These are phyloP conservation scores for Ogataea minuta DNA, from an alignment of 805 yeast species.

Conservation along the genomic window DNA sequence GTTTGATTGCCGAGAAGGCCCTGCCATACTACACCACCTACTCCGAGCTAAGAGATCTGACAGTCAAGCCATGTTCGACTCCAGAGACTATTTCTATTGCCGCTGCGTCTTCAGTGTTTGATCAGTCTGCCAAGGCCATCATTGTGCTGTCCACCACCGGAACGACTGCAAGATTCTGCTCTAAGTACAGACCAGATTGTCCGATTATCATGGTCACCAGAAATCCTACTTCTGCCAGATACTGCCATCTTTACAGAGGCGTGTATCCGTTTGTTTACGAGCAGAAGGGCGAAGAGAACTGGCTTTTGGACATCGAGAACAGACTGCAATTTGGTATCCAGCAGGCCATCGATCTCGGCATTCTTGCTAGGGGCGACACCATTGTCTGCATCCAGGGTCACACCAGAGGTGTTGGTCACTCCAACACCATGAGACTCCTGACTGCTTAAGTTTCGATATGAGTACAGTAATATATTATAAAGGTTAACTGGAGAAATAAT, in stretches of 20 bases:
- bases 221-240: constrained; percentile 90
- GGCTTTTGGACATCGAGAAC: constrained; percentile 95
- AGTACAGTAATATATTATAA: constrained; percentile 4
- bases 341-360: constrained; percentile 83
- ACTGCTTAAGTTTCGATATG: constrained; percentile 47
- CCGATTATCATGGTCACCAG: constrained; percentile 98
- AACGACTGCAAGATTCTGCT: constrained; percentile 89
- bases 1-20: constrained; percentile 94
- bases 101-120: constrained; percentile 94
- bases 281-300: constrained; percentile 64
- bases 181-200: constrained; percentile 96
- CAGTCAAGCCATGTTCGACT: constrained; percentile 86
- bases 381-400: constrained; percentile 97
- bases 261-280: constrained; percentile 94
- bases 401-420: constrained; percentile 98
- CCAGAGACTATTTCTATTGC: constrained; percentile 97
- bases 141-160: constrained; percentile 95
- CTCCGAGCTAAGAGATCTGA: constrained; percentile 84
- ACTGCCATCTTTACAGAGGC: constrained; percentile 95
- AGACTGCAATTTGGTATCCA: constrained; percentile 91
- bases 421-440: constrained; percentile 94
- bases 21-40: constrained; percentile 80
- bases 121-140: constrained; percentile 95
- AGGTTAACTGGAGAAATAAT: background rate
- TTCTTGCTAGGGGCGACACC: constrained; percentile 82